Evolutionary conservation across 805 yeast species (phyloP), one percentile per base, ranked within the genome.

Genomic region (Candida tammaniensis): DNA sequence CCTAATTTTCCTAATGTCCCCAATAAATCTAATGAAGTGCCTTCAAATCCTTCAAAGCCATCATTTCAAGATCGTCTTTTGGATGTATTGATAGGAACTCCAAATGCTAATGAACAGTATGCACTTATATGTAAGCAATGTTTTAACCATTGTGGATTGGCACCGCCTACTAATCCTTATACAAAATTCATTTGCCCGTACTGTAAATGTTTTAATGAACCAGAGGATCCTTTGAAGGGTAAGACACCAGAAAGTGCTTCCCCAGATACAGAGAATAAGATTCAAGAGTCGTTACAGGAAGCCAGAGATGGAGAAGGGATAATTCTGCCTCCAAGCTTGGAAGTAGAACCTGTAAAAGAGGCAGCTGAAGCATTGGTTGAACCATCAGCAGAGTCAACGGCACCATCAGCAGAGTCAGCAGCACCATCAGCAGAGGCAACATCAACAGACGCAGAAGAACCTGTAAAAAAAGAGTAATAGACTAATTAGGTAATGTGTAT

Each of bases 111-210:
- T 29, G 62, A 63, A 38, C 57, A 94, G 27, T 82, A 69, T 52
- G 95, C 95, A 0, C 65, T 86, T 44, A 82, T 86, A 11, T 86
- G 95, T 53, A 43, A 50, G 13, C 59, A 67, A n/a, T 86, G 95
- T 51, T 61, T 56, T 15, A 67, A 66, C 12, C 94, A 86, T 56
- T 86, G 86, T 50, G 95, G 95, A 1, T 66, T 86, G 28, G 94
- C 94, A 0, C 85, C 87, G 4, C 87, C 85, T 2, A 60, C 70
- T 39, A 40, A 52, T 35, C 82, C 91, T 0, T 48, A 46, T 4
- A 76, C 83, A 7, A 59, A 55, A 33, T 86, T 80, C 47, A 50
- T 64, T 2, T 86, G 95, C 59, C 84, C 87, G 7, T 57, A 58
- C 15, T 85, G 95, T 57, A 84, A 82, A 10, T 42, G 38, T 26